phyloP scores from a whole-genome alignment of 2,329 filamentous ascomycete genomes.

The Colletotrichum sp. region DNA sequence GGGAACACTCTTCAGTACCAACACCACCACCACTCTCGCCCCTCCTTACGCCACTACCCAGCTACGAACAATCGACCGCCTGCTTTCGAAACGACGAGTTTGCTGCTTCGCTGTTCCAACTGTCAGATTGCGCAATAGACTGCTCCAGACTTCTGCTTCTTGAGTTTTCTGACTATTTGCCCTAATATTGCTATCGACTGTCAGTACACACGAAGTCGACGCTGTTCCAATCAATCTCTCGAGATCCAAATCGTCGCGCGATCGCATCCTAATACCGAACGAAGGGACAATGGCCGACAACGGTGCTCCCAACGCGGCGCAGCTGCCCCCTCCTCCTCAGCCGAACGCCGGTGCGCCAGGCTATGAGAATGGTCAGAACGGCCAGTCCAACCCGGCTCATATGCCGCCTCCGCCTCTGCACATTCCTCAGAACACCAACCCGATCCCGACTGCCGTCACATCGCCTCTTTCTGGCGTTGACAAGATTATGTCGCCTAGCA shows the following conservation, averaged over 20 bases:
- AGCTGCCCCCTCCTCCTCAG: slow-evolving; percentile 74
- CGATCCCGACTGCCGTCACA: slow-evolving; percentile 90
- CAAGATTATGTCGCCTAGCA: slow-evolving; percentile 83
- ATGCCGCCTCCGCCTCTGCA: slow-evolving; percentile 92
- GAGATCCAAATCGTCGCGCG: neutral
- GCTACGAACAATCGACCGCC: neutral
- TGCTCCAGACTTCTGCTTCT: neutral
- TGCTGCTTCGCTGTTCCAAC: neutral
- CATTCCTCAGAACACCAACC: slow-evolving; percentile 96
- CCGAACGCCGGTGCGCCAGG: slow-evolving; percentile 74
- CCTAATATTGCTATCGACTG: slow-evolving; percentile 16
- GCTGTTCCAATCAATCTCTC: neutral
- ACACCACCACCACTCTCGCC: neutral
- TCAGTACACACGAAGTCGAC: neutral
- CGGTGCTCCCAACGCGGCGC: slow-evolving; percentile 64
- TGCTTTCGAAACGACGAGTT: neutral
- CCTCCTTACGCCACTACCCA: slow-evolving; percentile 9
- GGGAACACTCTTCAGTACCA: neutral
- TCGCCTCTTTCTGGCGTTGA: slow-evolving; percentile 79
- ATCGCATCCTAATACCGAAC: neutral
- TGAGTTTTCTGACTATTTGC: slow-evolving; percentile 16
- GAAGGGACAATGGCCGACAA: slow-evolving; percentile 75
- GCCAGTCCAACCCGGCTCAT: slow-evolving; percentile 72
- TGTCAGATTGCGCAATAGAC: neutral
- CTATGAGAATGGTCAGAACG: slow-evolving; percentile 76